Evolutionary conservation across 345 rosid genomes (phyloP), one percentile per base, ranked within the genome.

Genomic region (Euphorbia peplus): DNA sequence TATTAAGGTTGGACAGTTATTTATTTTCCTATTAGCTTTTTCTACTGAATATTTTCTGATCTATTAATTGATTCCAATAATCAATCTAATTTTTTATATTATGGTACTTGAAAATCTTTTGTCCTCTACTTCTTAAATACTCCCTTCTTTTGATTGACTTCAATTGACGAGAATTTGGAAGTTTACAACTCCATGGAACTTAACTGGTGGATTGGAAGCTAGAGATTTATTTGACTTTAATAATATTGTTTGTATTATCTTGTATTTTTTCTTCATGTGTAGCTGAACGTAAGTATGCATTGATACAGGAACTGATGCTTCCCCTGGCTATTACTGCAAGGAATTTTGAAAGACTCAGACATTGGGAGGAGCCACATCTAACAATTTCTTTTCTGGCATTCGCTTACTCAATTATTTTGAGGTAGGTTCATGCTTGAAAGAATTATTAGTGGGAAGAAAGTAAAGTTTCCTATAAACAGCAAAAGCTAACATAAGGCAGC

Each of bases 291-390:
- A 2, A 46, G 7, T 70, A 68, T 58, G 22, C 54, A 64, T 69
- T 32, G 46, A 10, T 76, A 79, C 84, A 89, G 99, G 97, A 95
- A 83, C 85, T 91, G 77, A 69, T 95, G 76, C 86, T 91, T 75
- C 97, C 99, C 60, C 57, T 95, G 73, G 73, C 85, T 62, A 47
- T 88, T 64, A 63, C 76, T 58, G 85, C 85, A 72, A 82, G 79
- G 78, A 85, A 78, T 66, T 81, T 89, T 74, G 91, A 88, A 64
- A 87, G 83, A 76, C 86, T 95, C 67, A 79, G 88, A 77, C 76
- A 78, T 9, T 95, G 99, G 99, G 97, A 95, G 75, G 89, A 91
- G 79, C 99, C 99, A 51, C 86, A 80, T 63, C 63, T 89, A 82
- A 95, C 99, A 13, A 42, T 87, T 68, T 83, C 88, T 42, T 91